These are phyloP conservation scores for Scutellaria baicalensis DNA, from an alignment of 257 asterid genomes.

Conservation along the genomic window DNA sequence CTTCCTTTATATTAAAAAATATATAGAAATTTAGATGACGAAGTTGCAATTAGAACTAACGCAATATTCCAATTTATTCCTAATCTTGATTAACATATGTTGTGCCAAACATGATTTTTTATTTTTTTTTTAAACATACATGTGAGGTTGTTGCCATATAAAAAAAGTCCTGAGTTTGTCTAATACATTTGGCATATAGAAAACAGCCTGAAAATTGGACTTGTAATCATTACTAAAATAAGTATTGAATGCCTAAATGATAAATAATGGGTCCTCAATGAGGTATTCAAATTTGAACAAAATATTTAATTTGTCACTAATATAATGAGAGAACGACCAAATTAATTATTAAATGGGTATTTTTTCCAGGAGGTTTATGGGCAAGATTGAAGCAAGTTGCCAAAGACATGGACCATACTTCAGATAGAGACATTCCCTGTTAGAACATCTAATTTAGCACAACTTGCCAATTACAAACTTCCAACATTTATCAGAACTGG, in stretches of 20 bases:
- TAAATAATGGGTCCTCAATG: slow-evolving; percentile 3
- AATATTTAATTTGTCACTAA: background rate
- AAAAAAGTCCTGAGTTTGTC: background rate
- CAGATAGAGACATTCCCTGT: slow-evolving; percentile 22
- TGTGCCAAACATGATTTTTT: too few relatives aligned
- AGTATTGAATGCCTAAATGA: background rate
- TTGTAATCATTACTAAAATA: slow-evolving; percentile 3
- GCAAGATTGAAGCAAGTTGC: slow-evolving; percentile 15
- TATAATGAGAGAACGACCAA: slow-evolving; percentile 7
- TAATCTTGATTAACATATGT: too few relatives aligned
- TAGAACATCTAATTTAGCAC: background rate
- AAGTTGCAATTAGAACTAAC: too few relatives aligned
- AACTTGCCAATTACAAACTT: background rate
- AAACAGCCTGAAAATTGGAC: background rate
- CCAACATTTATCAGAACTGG: too few relatives aligned
- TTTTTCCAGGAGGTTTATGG: slow-evolving; percentile 20
- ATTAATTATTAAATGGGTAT: background rate
- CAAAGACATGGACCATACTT: slow-evolving; percentile 29
- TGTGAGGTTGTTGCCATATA: background rate
- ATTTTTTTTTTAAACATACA: too few relatives aligned
- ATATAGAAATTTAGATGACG: too few relatives aligned
- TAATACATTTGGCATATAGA: slow-evolving; percentile 1
- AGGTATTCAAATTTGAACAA: background rate
- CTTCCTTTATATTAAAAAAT: background rate
- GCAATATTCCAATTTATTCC: too few relatives aligned